Conservation (phyloP, 345 rosid species). For the Eutrema heterophyllum region DNA sequence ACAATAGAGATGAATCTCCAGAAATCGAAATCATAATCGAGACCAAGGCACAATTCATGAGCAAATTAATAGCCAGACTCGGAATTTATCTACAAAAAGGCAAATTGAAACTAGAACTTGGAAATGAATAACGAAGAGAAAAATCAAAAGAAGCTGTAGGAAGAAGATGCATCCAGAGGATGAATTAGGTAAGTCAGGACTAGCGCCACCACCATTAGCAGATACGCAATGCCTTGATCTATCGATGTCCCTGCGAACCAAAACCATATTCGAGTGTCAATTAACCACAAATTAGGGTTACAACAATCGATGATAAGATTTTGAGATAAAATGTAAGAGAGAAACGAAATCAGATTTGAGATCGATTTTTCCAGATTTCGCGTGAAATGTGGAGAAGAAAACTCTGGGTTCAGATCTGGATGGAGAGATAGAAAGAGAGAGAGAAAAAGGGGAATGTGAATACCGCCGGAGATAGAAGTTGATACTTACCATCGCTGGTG, state of each 20-base stretch:
- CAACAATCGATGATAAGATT: not conserved
- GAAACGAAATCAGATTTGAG: not conserved
- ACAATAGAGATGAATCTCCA: conserved; percentile 11
- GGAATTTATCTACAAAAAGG: conserved; percentile 11
- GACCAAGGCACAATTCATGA: conserved; percentile 4
- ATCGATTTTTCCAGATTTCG: conserved; percentile 1
- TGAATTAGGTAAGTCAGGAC: conserved; percentile 70
- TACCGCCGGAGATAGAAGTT: not conserved
- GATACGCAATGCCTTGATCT: conserved; percentile 69
- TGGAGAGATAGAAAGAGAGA: not conserved
- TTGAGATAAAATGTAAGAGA: not conserved
- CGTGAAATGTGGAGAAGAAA: not conserved
- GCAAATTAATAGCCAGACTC: conserved; percentile 12
- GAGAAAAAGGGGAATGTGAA: not conserved
- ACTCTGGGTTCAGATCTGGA: conserved; percentile 19
- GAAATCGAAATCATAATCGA: not conserved
- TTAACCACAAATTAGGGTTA: not conserved
- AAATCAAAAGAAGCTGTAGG: conserved; percentile 32
- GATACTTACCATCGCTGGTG: conserved; percentile 52
- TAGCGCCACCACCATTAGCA: conserved; percentile 66
- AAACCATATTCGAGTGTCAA: not conserved
- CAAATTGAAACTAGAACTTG: not conserved
- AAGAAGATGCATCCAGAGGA: conserved; percentile 49
- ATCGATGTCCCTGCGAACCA: conserved; percentile 51
- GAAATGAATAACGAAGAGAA: not conserved